A percentile compares a stretch with the other conserved stretches of the same genome.
Evolutionary conservation across 1,284 basidiomycete species (phyloP).

Genomic region (Malassezia yamatoensis): DNA sequence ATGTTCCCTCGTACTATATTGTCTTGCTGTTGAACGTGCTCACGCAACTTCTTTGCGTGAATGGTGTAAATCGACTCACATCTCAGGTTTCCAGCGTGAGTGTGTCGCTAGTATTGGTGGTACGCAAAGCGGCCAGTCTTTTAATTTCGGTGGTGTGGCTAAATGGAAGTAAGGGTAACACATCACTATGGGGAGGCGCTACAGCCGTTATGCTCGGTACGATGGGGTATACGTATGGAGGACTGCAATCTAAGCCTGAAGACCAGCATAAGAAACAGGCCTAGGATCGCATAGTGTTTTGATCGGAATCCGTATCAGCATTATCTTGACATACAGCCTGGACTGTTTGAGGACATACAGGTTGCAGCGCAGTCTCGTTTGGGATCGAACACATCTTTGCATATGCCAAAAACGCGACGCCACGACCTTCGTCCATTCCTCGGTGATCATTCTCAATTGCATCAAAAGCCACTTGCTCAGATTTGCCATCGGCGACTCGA

Average conservation of each 20-base stretch:
- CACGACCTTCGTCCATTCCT: not conserved
- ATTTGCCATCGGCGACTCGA: not conserved
- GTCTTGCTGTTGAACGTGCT: conserved; percentile 63
- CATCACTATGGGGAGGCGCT: conserved; percentile 29
- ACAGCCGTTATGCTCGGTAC: conserved; percentile 63
- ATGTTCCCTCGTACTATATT: conserved; percentile 59
- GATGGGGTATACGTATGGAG: conserved; percentile 54
- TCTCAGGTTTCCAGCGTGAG: conserved; percentile 62
- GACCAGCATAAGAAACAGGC: no score
- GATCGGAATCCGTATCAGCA: not conserved
- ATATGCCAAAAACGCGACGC: conserved; percentile 5
- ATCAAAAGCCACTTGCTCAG: not conserved
- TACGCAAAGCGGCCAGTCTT: conserved; percentile 77
- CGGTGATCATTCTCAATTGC: not conserved
- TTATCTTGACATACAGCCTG: conserved; percentile 9
- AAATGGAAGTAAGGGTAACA: conserved; percentile 15
- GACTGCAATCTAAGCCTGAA: not conserved
- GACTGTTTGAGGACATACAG: not conserved
- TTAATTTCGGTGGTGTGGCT: conserved; percentile 61
- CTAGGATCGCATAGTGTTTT: not conserved
- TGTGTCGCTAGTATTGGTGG: conserved; percentile 76
- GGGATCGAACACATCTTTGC: not conserved
- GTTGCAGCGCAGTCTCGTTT: not conserved
- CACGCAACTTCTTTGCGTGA: conserved; percentile 78
- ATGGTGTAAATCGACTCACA: conserved; percentile 78